Base-by-base conservation (phyloP, 495 filamentous ascomycete species). In the Podospora comata region DNA sequence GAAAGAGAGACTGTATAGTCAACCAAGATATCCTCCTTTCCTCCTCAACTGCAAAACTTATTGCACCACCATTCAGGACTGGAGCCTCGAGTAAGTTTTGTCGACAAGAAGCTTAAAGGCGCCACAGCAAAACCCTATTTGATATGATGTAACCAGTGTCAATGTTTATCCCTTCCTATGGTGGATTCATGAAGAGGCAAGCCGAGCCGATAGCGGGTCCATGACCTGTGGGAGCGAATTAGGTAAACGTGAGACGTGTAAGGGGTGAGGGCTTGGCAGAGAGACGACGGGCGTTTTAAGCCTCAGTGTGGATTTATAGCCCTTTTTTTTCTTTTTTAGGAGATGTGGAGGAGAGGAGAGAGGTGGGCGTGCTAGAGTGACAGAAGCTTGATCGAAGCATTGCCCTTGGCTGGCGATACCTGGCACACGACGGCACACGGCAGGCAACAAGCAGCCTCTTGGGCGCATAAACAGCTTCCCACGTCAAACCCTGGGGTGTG, bases 41-140 rank as follows among this genome's bases (percentile, higher is more conserved):
- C 7, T 20, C 26, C 19, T 59, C 56, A 48, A 48, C 39, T 18
- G 15, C 9, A 4, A 48, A 48, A 11, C 39, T 9, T 48, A 48
- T 48, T 48, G 39, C 39, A 11, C 39, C 39, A 67, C 26, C 68
- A 70, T 70, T 44, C 64, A 70, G 60, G 54, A 19, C 19, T 48
- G 39, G 9, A 48, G 39, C 15, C 39, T 16, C 15, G 39, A 18
- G 39, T 11, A 16, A 48, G 39, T 18, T 48, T 48, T 48, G 13
- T 48, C 39, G 39, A 48, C 39, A 48, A 48, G 39, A 32, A 32
- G 30, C 30, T 16, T 48, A 3, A 16, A 48, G 39, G 39, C 39
- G 39, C 39, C 39, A 48, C 39, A 48, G 15, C 39, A 48, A 48
- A 48, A 48, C 39, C 39, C 39, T 48, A 48, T 48, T 1, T 48